phyloP scores from a whole-genome alignment of 1,284 basidiomycete species.

The Cutaneotrichosporon sp. region DNA sequence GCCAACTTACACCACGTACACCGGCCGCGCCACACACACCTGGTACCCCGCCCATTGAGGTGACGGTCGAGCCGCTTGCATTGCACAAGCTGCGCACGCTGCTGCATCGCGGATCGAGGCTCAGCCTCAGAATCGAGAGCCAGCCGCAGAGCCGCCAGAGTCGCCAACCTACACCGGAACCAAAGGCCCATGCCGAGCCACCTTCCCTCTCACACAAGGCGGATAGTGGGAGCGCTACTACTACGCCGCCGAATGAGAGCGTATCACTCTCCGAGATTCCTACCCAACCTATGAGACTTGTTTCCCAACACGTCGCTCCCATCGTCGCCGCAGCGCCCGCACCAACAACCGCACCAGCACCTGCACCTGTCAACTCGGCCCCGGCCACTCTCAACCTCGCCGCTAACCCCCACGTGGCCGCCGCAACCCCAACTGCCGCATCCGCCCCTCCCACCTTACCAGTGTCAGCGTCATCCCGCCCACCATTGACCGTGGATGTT shows the following conservation, averaged over 20 bases:
- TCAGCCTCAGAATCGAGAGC: background rate
- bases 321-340: background rate
- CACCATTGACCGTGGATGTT: background rate
- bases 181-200: background rate
- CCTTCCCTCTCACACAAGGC: background rate
- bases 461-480: background rate
- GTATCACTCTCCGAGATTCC: background rate
- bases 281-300: background rate
- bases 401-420: background rate
- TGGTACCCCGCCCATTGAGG: background rate
- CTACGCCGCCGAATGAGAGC: background rate
- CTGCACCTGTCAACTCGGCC: no score
- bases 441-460: no score
- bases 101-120: background rate
- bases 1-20: background rate
- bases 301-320: no score
- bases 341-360: background rate
- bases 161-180: background rate
- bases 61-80: constrained; percentile 4
- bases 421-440: background rate
- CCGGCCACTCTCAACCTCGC: background rate
- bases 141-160: background rate
- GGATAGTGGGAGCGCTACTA: constrained; percentile 3
- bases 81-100: constrained; percentile 7
- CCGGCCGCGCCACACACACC: background rate